Percentiles rank a stretch among this genome's conserved stretches.
phyloP scores from a whole-genome alignment of 1,139 yeast genomes.

The Hansenula lynferdii region DNA sequence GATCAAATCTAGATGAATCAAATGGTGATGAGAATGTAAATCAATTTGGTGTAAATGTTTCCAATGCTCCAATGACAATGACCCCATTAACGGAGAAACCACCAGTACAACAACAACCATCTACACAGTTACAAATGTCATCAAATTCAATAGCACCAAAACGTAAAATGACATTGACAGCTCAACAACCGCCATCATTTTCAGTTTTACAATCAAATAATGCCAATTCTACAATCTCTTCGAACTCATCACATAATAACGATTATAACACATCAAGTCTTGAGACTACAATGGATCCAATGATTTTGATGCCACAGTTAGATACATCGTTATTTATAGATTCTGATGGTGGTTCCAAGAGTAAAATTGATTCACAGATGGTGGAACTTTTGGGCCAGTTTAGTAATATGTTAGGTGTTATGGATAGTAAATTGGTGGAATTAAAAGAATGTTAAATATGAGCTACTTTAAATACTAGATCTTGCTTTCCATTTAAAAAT shows the following conservation, averaged over 20 bases:
- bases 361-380: constrained; percentile 19
- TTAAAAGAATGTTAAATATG: constrained; percentile 12
- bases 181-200: constrained; percentile 17
- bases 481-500: too few relatives aligned
- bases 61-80: constrained; percentile 57
- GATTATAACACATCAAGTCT: too few relatives aligned
- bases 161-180: constrained; percentile 12
- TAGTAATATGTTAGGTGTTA: constrained; percentile 14
- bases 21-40: constrained; percentile 39
- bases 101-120: constrained; percentile 57
- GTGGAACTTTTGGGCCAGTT: constrained; percentile 15
- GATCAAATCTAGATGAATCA: constrained; percentile 14
- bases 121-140: constrained; percentile 26
- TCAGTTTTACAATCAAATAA: constrained; percentile 16
- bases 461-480: background rate
- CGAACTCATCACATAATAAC: constrained; percentile 13
- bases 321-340: constrained; percentile 19
- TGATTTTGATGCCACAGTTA: constrained; percentile 9
- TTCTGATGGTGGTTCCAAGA: constrained; percentile 14
- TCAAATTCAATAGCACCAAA: constrained; percentile 6
- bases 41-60: constrained; percentile 60
- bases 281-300: too few relatives aligned
- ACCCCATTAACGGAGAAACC: constrained; percentile 71
- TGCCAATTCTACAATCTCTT: constrained; percentile 15
- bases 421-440: constrained; percentile 22